Evolutionary conservation across 306 rosid genomes (phyloP), one percentile per base, ranked within the genome.

Genomic region (Vicia sativa): DNA sequence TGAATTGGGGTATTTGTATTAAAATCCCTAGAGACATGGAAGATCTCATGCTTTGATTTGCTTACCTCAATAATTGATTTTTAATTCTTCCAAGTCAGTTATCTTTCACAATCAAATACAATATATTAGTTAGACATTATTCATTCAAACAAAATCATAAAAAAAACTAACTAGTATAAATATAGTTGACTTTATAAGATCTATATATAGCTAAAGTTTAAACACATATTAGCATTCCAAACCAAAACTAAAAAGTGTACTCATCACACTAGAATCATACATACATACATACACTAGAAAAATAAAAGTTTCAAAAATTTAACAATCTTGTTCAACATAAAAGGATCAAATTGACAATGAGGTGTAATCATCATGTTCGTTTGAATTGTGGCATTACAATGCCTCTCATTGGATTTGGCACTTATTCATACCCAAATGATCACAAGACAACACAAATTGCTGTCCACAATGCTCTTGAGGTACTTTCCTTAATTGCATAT

Each of bases 331-430:
- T 19, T 39, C 16, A 54, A 18, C 10, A 64, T n/a, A 8, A 74
- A 6, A 54, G 41, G 11, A 28, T 34, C 9, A 7, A 55, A 80
- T 11, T 71, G 8, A 75, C 50, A 45, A 89, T 85, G 92, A 85
- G 48, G 79, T 74, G 31, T 79, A 75, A 80, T 56, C 79, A 86
- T 72, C 79, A 86, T 72, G 86, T 92, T 45, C 78, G 73, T 39
- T 83, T 92, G 87, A 87, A 86, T 58, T 72, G 76, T 81, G 98
- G 96, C 29, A 79, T 86, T 68, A 73, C 83, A 80, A 82, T 92
- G 91, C 98, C 96, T 42, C 75, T 74, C 67, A 75, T 92, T 72
- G 98, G 96, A 29, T 80, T 86, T 25, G 98, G 98, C 74, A 90
- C 98, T 46, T 92, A 84, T 55, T 85, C 96, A 50, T 81, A 46